Evolutionary conservation across 441 rosid genomes (phyloP).

Genomic region (Croton laevigatus): DNA sequence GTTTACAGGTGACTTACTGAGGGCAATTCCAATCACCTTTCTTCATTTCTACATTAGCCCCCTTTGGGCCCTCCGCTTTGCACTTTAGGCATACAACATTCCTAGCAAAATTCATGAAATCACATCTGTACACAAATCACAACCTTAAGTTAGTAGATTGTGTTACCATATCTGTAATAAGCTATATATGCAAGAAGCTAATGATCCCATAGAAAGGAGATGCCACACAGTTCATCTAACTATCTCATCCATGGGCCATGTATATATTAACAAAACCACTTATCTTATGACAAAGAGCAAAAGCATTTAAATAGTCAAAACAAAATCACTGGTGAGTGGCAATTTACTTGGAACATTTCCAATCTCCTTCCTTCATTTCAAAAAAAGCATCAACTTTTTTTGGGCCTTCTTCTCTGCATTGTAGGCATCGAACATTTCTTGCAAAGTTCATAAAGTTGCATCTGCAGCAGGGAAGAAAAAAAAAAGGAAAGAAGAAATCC

Average conservation of each 20-base stretch:
- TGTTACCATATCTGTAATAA: no score
- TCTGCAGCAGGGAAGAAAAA: constrained; percentile 36
- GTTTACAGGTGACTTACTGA: constrained; percentile 40
- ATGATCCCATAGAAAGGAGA: neutral
- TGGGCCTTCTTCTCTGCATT: constrained; percentile 66
- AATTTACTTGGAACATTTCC: constrained; percentile 76
- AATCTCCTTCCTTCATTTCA: constrained; percentile 85
- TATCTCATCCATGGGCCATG: neutral
- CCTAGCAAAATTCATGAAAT: constrained; percentile 66
- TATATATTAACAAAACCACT: neutral
- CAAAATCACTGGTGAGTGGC: neutral
- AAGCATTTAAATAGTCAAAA: neutral
- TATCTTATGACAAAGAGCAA: neutral
- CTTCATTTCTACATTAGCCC: constrained; percentile 51
- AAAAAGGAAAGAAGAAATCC: no score
- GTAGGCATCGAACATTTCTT: constrained; percentile 55
- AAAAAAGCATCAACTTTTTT: constrained; percentile 30
- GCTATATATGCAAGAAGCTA: neutral
- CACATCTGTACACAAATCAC: constrained; percentile 26
- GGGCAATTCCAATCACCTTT: constrained; percentile 83
- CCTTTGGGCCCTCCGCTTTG: constrained; percentile 59
- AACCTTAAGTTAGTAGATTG: neutral
- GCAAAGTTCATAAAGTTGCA: constrained; percentile 68
- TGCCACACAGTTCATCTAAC: neutral
- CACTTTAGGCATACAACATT: constrained; percentile 66